Base-by-base conservation (phyloP, 345 rosid species). In the Odontarrhena argentea region DNA sequence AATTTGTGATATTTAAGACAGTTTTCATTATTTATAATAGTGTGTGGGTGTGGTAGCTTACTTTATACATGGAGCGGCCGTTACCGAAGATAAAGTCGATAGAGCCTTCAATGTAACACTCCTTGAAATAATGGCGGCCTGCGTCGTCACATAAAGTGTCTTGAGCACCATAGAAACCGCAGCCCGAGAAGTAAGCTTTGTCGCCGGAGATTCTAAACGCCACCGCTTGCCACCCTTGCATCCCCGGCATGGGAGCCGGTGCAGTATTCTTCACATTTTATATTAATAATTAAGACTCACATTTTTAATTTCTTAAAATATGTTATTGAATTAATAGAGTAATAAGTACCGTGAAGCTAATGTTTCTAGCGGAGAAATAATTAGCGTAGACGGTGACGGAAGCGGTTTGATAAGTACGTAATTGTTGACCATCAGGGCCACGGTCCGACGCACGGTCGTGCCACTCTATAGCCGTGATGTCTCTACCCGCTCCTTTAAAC, bases 31-130 rank as follows among this genome's bases (percentile, higher is more conserved):
- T 18, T 18, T 18, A 18, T 18, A 18, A 18, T 18, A 18, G 22
- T 18, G 22, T 18, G 22, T 12, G 41, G 48, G 32, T n/a, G 14
- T 55, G 22, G 22, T 18, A 18, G 2, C 74, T 77, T 86, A 90
- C 96, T 71, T 83, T 88, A 77, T 93, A 93, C 94, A 88, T 84
- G 67, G 97, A 93, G 15, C 98, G 75, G 58, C 98, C 98, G 44
- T 93, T 93, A 13, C 98, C 98, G 40, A 93, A 93, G 44, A 93
- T 93, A 78, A 93, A 90, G 77, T 93, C 97, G 3, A 93, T 90
- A 8, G 96, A 93, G 54, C 96, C 98, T 67, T 93, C 96, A 5
- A 93, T 86, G 76, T 93, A 90, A 60, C 97, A 90, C 36, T 88
- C 92, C 65, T 87, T 88, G 76, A 93, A 93, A 78, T 88, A 93